Evolutionary conservation across 164 flowering plant genomes (phyloP).

Genomic region (Protea cynaroides): DNA sequence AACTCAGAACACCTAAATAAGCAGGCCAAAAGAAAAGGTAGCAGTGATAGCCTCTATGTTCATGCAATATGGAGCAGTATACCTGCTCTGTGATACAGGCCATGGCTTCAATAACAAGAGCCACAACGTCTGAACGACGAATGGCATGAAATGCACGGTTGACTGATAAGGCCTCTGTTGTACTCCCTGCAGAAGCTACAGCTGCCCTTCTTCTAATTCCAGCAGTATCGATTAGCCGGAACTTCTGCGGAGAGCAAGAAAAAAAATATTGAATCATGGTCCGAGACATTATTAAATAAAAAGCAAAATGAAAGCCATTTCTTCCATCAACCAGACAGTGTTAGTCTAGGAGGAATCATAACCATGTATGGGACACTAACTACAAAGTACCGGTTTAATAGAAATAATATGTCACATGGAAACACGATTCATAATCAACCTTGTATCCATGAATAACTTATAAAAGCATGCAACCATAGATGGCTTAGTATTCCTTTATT

Average conservation of each 20-base stretch:
- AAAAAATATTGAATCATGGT: constrained; percentile 3
- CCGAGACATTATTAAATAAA: not conserved
- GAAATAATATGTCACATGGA: no score
- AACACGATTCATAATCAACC: not conserved
- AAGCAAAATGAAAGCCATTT: not conserved
- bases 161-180: constrained; percentile 89
- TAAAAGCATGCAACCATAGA: not conserved
- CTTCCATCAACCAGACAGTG: not conserved
- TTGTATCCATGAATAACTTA: not conserved
- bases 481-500: not conserved
- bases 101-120: constrained; percentile 97
- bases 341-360: not conserved
- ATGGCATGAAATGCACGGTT: constrained; percentile 96
- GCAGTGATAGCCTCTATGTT: not conserved
- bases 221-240: constrained; percentile 93
- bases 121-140: constrained; percentile 96
- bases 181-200: constrained; percentile 79
- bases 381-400: no score
- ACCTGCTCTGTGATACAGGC: constrained; percentile 98
- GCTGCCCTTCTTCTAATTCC: constrained; percentile 88
- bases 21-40: no score
- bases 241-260: constrained; percentile 59
- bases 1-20: no score
- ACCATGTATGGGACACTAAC: not conserved
- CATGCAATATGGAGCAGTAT: constrained; percentile 7